Evolutionary conservation across 495 filamentous ascomycete species (phyloP), one percentile per base, ranked within the genome.

Genomic region (Arthonia radiata): DNA sequence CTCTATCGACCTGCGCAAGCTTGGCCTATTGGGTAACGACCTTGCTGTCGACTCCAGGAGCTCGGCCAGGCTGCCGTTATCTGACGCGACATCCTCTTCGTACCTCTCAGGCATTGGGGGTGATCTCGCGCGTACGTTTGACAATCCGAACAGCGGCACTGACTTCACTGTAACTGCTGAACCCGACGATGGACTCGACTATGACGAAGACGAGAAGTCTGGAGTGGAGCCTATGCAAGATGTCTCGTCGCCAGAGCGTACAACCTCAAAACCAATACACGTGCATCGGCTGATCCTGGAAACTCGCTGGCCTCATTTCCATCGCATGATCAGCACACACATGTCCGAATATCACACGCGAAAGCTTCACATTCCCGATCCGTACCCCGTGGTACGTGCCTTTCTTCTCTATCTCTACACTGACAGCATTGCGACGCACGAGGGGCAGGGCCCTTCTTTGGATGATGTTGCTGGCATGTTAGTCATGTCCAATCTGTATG

Each of bases 321-420:
- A 70, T 14, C 69, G 83, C 6, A 48, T 97, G 3, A 93, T 86
- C 48, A 63, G 76, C 12, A 65, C 83, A 6, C 79, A 90, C 37
- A 94, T 97, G 86, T 67, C 72, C 6, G 86, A 97, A 43, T 94
- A 86, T 39, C 86, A 94, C 44, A 79, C 76, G 8, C 81, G 82
- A 38, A 76, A 75, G 43, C 82, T 97, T 74, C 86, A 94, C 48
- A 90, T 97, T 23, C 82, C 89, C 0, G 89, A 94, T 42, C 79
- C 81, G 2, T 94, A 93, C 44, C 70, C 70, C 3, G 81, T 91
- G 3, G 89, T 97, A 29, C 79, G 77, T 32, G 76, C 81, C 2
- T 97, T 97, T 42, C 55, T 94, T 14, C 86, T 81, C 53, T 97
- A 92, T 42, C 61, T 97, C 10, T 97, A 97, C 50, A 91, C 83